Base-by-base conservation (phyloP, 2,329 filamentous ascomycete genomes). In the Gaeumannomyces sp. region DNA sequence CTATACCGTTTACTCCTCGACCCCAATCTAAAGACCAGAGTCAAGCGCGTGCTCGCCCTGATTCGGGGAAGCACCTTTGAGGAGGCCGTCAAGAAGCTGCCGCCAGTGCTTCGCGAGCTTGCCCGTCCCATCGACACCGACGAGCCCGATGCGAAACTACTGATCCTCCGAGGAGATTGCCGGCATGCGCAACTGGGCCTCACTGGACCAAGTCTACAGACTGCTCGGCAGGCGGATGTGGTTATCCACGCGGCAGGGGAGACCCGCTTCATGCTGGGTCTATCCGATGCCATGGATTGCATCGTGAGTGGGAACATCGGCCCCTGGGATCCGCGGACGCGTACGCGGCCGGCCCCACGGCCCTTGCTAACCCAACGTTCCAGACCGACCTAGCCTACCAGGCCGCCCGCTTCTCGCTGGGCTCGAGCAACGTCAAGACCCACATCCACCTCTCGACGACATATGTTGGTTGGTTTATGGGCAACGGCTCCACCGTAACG, bases 221-320 rank as follows among this genome's bases (percentile, higher is more conserved):
- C 57, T 25, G 57, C 57, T 31, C 25, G 57, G 19, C 25, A 59
- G 57, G 57, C 57, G 14, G 57, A 59, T 28, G 25, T 59, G 22
- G 57, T 59, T 4, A 59, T 59, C n/a, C 57, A 59, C 29, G 57
- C 57, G 25, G 57, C 57, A 7, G 57, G 57, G 6, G 57, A 59
- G 25, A 59, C 57, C 57, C 57, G 57, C 27, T 59, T 59, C 22
- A 28, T 59, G 57, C 57, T 59, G 25, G 57, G 57, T 16, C 57
- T 59, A 2, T 13, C 57, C 25, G 25, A 27, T 6, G 57, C 57
- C 19, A 59, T 59, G 57, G 57, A 59, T 16, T 27, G 25, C 19
- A 59, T 59, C 11, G 57, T 59, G 16, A 27, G 57, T 59, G 8
- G 19, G 19, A 22, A n/a, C 45, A 53, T 3, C 45, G 45, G 45